phyloP scores from a whole-genome alignment of 2,329 filamentous ascomycete species.

The Coniochaeta hoffmannii region DNA sequence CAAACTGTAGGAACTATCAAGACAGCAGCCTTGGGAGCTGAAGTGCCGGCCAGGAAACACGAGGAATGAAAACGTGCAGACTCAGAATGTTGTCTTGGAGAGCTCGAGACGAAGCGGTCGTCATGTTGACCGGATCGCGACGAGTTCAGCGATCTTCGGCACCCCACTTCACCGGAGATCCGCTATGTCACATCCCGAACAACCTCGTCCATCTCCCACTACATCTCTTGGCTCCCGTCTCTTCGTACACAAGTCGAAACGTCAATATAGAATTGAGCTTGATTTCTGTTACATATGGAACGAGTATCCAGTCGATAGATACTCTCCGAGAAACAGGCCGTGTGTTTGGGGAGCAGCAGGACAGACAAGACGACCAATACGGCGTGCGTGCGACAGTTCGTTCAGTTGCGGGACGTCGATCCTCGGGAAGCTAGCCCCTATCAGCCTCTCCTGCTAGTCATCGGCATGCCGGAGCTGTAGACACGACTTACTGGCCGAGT shows the following conservation, averaged over 20 bases:
- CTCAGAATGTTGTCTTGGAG: not conserved
- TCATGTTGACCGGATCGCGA: not conserved
- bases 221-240: too few relatives aligned
- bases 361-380: not conserved
- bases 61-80: not conserved
- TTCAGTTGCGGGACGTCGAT: not conserved
- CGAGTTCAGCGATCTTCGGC: not conserved
- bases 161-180: not conserved
- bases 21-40: not conserved
- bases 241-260: too few relatives aligned
- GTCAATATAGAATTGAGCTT: too few relatives aligned
- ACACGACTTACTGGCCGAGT: not conserved
- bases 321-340: too few relatives aligned
- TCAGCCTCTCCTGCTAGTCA: not conserved
- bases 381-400: not conserved
- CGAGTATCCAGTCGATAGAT: too few relatives aligned
- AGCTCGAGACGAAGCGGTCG: not conserved
- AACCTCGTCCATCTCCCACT: too few relatives aligned
- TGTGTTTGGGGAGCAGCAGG: too few relatives aligned
- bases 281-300: too few relatives aligned
- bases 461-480: not conserved
- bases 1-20: not conserved
- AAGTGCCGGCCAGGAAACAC: not conserved
- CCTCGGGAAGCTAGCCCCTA: not conserved
- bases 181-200: too few relatives aligned